A percentile compares a stretch with the other conserved stretches of the same genome.
These are phyloP conservation scores for Plasmopara halstedii DNA, from an alignment of 352 stramenopile species.

Conservation along the genomic window DNA sequence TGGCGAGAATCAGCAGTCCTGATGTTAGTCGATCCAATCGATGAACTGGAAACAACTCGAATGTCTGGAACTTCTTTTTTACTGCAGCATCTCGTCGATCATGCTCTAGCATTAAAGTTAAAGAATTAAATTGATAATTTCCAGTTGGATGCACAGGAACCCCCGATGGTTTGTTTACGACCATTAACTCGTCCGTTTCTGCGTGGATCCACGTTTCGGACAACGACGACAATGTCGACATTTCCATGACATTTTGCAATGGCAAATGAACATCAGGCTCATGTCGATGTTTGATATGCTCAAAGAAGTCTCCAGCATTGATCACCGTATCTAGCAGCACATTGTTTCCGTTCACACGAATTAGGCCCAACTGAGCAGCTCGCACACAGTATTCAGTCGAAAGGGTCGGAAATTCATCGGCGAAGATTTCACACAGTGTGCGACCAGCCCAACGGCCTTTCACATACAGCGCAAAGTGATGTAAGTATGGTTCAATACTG, in stretches of 20 bases:
- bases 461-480: constrained; percentile 85
- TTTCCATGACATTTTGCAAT: constrained; percentile 1
- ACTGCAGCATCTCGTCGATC: constrained; percentile 6
- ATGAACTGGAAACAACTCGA: constrained; percentile 77
- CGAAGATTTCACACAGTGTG: constrained; percentile 81
- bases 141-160: constrained; percentile 90
- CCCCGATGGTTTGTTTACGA: constrained; percentile 79
- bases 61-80: constrained; percentile 13
- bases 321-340: constrained; percentile 54
- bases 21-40: constrained; percentile 92
- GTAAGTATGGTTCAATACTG: constrained; percentile 82
- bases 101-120: constrained; percentile 46
- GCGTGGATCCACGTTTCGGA: constrained; percentile 30
- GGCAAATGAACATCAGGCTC: constrained; percentile 80
- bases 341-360: constrained; percentile 76
- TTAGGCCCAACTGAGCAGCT: constrained; percentile 77
- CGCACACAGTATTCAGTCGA: constrained; percentile 35
- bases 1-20: constrained; percentile 50
- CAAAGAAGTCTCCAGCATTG: constrained; percentile 80
- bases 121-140: constrained; percentile 86
- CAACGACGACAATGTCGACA: constrained; percentile 3
- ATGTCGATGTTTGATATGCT: constrained; percentile 89
- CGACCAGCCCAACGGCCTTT: constrained; percentile 88
- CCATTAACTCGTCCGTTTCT: constrained; percentile 44
- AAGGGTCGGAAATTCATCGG: constrained; percentile 40